Base-by-base conservation (phyloP, 1,284 basidiomycete species). In the Cryptococcus sp. region DNA sequence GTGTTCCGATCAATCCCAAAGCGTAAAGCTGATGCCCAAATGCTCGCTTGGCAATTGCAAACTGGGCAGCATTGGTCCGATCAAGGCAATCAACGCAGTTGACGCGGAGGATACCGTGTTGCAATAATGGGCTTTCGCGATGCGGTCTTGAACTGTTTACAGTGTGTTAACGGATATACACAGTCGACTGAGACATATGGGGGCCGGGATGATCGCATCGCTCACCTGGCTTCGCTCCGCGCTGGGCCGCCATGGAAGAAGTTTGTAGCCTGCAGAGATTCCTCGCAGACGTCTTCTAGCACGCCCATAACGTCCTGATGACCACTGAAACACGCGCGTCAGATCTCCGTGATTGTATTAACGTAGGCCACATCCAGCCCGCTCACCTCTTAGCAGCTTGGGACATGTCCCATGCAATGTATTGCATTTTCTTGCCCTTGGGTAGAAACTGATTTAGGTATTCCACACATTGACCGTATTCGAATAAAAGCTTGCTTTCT, bases 61-160 rank as follows among this genome's bases (percentile, higher is more conserved):
- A 98, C 72, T 99, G 95, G 0, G 93, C 93, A 0, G 94, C 93
- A 67, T 99, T 99, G 3, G 96, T 99, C 5, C 93, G 86, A 74
- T 99, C 96, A 8, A 99, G 82, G 70, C 96, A 99, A 73, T 99
- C 96, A 1, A 99, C 92, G 65, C 91, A 96, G 69, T 96, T 96
- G 0, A 87, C 91, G 8, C 93, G 84, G 66, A 89, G 90, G 39
- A 98, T 84, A 4, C 95, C 95, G 52, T 89, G 91, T 77, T 99
- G 96, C 15, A 99, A 78, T 1, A 87, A 83, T 61, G 96, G 91
- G 0, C 80, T 82, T 48, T 80, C 80, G 8, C 91, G 84, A 82
- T 87, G 89, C 1, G 80, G 72, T 13, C 76, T 67, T 22, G 77
- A 59, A 7, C 69, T 72, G 45, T 46, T 5, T 5, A 29, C 4